A percentile compares a stretch with the other conserved stretches of the same genome.
Conservation (phyloP, 768 basidiomycete species). For the Naganishia friedmannii region DNA sequence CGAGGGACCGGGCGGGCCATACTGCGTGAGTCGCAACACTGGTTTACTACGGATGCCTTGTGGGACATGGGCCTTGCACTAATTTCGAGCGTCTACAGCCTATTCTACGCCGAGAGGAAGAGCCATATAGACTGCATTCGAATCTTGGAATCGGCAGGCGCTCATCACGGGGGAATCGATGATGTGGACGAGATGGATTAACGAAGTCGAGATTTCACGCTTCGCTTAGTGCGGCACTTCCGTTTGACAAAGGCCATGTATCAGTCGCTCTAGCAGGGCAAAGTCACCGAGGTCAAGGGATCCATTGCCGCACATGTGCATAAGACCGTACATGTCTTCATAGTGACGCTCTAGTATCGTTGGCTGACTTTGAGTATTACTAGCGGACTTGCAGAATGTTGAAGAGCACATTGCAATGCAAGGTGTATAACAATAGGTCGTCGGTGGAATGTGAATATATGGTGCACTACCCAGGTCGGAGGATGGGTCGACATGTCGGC, state of each 20-base stretch:
- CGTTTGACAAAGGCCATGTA: background rate
- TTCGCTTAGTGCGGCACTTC: background rate
- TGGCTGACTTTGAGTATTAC: too few relatives aligned
- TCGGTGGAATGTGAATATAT: too few relatives aligned
- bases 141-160: conserved; percentile 68
- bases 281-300: too few relatives aligned
- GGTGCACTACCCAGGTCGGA: too few relatives aligned
- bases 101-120: conserved; percentile 68
- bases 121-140: conserved; percentile 64
- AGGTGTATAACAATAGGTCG: too few relatives aligned
- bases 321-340: too few relatives aligned
- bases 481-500: too few relatives aligned
- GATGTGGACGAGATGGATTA: conserved; percentile 22
- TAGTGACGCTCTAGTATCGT: too few relatives aligned
- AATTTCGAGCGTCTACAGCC: background rate
- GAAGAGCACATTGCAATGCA: background rate
- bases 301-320: too few relatives aligned
- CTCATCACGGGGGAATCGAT: conserved; percentile 54
- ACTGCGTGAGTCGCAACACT: conserved; percentile 53
- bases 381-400: background rate
- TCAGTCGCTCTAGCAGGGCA: too few relatives aligned
- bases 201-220: conserved; percentile 7
- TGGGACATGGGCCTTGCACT: background rate
- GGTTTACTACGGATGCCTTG: background rate
- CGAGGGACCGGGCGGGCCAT: conserved; percentile 74